Evolutionary conservation across 2,329 filamentous ascomycete species (phyloP).

Genomic region (Sporothrix inflata): DNA sequence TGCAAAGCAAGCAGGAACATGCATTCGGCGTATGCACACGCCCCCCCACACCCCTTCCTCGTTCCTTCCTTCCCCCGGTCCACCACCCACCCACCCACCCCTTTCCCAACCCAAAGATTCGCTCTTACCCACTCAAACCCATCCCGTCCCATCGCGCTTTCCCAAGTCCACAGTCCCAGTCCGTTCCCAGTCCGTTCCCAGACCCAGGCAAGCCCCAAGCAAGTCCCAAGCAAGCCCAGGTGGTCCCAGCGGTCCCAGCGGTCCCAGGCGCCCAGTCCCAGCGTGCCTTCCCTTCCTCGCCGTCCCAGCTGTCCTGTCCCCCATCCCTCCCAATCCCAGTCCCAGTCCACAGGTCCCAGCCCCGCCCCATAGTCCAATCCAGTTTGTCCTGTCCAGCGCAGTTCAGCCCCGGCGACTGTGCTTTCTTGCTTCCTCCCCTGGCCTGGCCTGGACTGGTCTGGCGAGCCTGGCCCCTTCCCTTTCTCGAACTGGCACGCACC

Average conservation of each 20-base stretch:
- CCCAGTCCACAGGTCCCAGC: conserved; percentile 10
- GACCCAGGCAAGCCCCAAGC: background rate
- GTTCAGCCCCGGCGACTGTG: conserved; percentile 16
- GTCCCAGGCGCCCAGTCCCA: conserved; percentile 30
- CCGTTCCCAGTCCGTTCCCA: conserved; percentile 10
- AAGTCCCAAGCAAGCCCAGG: background rate
- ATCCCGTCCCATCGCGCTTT: conserved; percentile 27
- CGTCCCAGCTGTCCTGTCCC: background rate
- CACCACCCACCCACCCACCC: conserved; percentile 25
- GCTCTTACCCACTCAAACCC: conserved; percentile 29
- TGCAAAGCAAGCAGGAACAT: conserved; percentile 17
- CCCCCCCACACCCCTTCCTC: conserved; percentile 21
- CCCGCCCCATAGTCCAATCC: background rate
- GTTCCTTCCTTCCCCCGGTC: conserved; percentile 17
- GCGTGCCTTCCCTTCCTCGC: conserved; percentile 22
- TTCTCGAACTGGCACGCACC: conserved; percentile 16
- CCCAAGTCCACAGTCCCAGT: conserved; percentile 24
- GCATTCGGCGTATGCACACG: conserved; percentile 27
- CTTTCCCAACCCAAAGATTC: conserved; percentile 30
- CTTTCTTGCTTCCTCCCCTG: conserved; percentile 6
- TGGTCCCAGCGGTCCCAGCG: background rate
- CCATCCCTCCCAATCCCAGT: background rate
- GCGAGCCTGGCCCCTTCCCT: conserved; percentile 1
- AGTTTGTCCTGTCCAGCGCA: background rate
- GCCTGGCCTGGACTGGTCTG: background rate